phyloP scores from a whole-genome alignment of 352 stramenopile species.

The Globisporangium okanoganense region DNA sequence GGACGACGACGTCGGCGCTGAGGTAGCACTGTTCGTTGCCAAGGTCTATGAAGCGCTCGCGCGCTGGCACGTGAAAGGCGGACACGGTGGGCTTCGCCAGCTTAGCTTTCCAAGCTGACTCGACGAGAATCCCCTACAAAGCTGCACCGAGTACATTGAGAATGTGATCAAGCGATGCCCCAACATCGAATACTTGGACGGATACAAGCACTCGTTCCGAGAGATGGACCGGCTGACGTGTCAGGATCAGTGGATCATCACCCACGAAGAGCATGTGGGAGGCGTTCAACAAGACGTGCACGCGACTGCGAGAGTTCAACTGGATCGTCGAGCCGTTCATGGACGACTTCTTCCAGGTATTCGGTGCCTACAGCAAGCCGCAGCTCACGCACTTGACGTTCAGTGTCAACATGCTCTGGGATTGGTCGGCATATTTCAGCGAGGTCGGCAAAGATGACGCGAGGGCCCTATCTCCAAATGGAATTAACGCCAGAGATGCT shows the following conservation, averaged over 20 bases:
- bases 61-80: slow-evolving; percentile 27
- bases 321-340: slow-evolving; percentile 63
- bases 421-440: slow-evolving; percentile 31
- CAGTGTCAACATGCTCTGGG: slow-evolving; percentile 38
- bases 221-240: slow-evolving; percentile 41
- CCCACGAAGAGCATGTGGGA: slow-evolving; percentile 30
- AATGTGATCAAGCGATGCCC: slow-evolving; percentile 34
- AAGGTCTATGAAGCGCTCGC: slow-evolving; percentile 23
- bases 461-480: slow-evolving; percentile 15
- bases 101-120: slow-evolving; percentile 18
- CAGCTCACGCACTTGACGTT: slow-evolving; percentile 28
- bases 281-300: slow-evolving; percentile 37
- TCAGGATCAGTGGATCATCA: slow-evolving; percentile 32
- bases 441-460: background rate
- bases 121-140: slow-evolving; percentile 13
- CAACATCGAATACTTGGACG: slow-evolving; percentile 54
- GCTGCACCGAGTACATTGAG: slow-evolving; percentile 22
- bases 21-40: slow-evolving; percentile 21
- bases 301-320: slow-evolving; percentile 47
- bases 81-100: slow-evolving; percentile 30
- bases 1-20: slow-evolving; percentile 15
- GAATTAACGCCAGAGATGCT: slow-evolving; percentile 24
- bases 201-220: slow-evolving; percentile 43
- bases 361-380: slow-evolving; percentile 34
- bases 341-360: slow-evolving; percentile 38